phyloP scores from a whole-genome alignment of 1,284 basidiomycete species.

The Ganoderma lucidum region DNA sequence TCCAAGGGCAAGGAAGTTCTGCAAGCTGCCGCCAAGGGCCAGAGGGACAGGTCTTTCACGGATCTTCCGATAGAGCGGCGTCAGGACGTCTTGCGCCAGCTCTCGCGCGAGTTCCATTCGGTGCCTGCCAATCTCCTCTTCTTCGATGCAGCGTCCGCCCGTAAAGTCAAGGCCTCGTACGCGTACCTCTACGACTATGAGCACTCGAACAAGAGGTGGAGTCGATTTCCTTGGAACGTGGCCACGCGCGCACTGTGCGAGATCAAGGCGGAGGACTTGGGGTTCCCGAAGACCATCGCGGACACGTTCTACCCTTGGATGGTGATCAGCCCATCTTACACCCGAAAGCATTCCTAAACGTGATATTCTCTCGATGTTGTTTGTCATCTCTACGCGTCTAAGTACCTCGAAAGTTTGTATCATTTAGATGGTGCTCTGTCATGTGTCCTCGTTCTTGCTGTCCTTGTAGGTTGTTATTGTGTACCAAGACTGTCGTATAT shows the following conservation, averaged over 20 bases:
- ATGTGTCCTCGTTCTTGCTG: slow-evolving; percentile 1
- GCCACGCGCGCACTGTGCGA: slow-evolving; percentile 56
- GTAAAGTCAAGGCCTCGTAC: slow-evolving; percentile 57
- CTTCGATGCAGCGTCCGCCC: slow-evolving; percentile 41
- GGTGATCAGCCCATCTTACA: slow-evolving; percentile 18
- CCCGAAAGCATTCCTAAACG: slow-evolving; percentile 16
- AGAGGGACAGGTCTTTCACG: slow-evolving; percentile 45
- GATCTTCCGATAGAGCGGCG: slow-evolving; percentile 51
- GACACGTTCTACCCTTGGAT: slow-evolving; percentile 25
- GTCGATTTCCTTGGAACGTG: slow-evolving; percentile 61
- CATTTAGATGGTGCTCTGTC: slow-evolving; percentile 5
- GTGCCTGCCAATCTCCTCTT: slow-evolving; percentile 29
- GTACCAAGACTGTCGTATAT: slow-evolving; percentile 3
- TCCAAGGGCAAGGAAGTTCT: slow-evolving; percentile 36
- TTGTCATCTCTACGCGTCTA: slow-evolving; percentile 16
- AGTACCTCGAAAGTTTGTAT: background rate
- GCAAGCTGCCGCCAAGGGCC: slow-evolving; percentile 8
- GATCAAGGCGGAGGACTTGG: slow-evolving; percentile 52
- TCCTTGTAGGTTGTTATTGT: background rate
- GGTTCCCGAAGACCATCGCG: slow-evolving; percentile 28
- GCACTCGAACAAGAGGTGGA: slow-evolving; percentile 36
- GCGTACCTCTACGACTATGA: slow-evolving; percentile 54
- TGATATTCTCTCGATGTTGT: background rate
- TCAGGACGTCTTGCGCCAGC: slow-evolving; percentile 53
- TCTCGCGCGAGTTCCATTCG: slow-evolving; percentile 50